phyloP scores from a whole-genome alignment of 768 basidiomycete genomes.

The Coprinopsis strossmayeri region DNA sequence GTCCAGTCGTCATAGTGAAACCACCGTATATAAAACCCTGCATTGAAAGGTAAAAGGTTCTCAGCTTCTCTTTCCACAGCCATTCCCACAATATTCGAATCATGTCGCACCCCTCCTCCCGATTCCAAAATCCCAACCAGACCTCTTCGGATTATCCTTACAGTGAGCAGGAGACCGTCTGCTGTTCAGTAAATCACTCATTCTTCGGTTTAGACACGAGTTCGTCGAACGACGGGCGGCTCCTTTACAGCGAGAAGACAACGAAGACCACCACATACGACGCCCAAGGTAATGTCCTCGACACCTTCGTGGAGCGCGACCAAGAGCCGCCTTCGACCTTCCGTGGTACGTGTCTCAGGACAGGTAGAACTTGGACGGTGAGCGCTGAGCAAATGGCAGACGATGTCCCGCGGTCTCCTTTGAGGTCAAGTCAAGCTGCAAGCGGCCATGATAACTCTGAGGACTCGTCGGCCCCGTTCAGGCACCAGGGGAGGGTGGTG shows the following conservation, averaged over 20 bases:
- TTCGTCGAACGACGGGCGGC: neutral
- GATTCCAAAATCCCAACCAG: neutral
- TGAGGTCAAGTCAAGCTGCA: no score
- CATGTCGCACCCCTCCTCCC: constrained; percentile 3
- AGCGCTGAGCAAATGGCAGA: no score
- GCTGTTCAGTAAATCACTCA: neutral
- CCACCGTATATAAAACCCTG: neutral
- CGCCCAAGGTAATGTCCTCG: constrained; percentile 5
- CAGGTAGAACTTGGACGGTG: no score
- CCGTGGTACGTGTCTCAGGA: no score
- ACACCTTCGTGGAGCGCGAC: no score
- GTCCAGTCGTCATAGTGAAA: neutral
- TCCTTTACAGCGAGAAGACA: constrained; percentile 6
- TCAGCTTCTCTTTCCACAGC: neutral
- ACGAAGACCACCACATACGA: constrained; percentile 5
- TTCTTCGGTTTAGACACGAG: neutral
- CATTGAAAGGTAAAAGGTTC: neutral
- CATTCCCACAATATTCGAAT: neutral
- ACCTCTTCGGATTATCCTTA: neutral
- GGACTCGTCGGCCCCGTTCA: no score
- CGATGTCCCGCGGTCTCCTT: no score
- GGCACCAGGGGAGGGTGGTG: neutral
- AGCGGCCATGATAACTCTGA: no score
- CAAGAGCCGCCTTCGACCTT: no score
- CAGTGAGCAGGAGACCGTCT: neutral